These are phyloP conservation scores for Triticum aestivum DNA, from an alignment of 176 grass and related monocot genomes.

Conservation along the genomic window IWGSC_CS_RefSeq_v2.1 NC_057806.1:138558633-138559132, in stretches of 20 bases:
- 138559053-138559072: not conserved
- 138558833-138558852: too few species aligned
- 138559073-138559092: not conserved
- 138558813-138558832: too few species aligned
- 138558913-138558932: not conserved
- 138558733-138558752: not conserved
- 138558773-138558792: too few species aligned
- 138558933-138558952: not conserved
- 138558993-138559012: not conserved
- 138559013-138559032: not conserved
- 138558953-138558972: not conserved
- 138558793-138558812: too few species aligned
- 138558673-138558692: not conserved
- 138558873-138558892: too few species aligned
- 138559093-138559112: too few species aligned
- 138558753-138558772: too few species aligned
- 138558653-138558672: not conserved
- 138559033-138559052: not conserved
- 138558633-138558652: not conserved
- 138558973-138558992: not conserved
- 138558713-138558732: not conserved
- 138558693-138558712: not conserved
- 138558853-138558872: too few species aligned
- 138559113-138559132: not conserved
- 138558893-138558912: too few species aligned